These are phyloP conservation scores for Syzygium jambos DNA, from an alignment of 345 rosid genomes.

Conservation along the genomic window DNA sequence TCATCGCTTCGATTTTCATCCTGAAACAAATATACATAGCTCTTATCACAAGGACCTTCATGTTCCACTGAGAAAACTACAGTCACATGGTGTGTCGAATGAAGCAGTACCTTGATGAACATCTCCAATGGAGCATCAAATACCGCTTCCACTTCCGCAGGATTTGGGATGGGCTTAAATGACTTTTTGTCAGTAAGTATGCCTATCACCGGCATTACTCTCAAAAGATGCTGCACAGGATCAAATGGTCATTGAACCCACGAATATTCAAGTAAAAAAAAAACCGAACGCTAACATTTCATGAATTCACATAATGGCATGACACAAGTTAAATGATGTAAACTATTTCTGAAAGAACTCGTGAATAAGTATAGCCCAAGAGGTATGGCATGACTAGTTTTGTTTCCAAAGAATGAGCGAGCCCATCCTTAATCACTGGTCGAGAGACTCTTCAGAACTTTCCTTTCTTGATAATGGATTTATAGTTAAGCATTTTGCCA, in stretches of 20 bases:
- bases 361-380: neutral
- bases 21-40: conserved; percentile 5
- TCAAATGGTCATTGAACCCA: neutral
- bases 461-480: neutral
- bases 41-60: neutral
- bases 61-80: neutral
- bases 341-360: neutral
- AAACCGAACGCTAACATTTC: neutral
- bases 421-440: neutral
- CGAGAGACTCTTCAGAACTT: neutral
- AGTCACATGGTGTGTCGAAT: neutral
- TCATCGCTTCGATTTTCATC: conserved; percentile 45
- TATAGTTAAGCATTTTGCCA: neutral
- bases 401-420: neutral
- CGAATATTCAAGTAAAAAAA: neutral
- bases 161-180: conserved; percentile 62
- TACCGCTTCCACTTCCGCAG: conserved; percentile 79
- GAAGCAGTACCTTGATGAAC: conserved; percentile 60
- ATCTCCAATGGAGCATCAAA: conserved; percentile 93
- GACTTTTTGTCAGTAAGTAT: conserved; percentile 42
- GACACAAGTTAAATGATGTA: neutral
- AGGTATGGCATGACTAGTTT: neutral
- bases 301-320: neutral
- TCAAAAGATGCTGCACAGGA: conserved; percentile 67
- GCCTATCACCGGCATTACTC: conserved; percentile 86